phyloP scores from a whole-genome alignment of 2,329 filamentous ascomycete species.

The Cladosporium sp. region DNA sequence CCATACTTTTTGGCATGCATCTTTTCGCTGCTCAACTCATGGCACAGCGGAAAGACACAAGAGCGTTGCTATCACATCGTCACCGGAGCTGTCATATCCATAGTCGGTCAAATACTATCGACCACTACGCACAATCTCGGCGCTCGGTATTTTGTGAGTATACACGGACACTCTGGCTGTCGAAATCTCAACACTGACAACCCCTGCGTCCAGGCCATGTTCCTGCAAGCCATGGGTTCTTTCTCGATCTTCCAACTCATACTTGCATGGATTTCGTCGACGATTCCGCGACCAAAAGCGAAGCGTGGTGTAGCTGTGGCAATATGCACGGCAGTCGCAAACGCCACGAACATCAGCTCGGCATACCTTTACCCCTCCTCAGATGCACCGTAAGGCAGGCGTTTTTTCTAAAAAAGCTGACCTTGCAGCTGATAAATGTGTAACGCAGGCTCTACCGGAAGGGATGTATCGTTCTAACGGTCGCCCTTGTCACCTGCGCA shows the following conservation, averaged over 20 bases:
- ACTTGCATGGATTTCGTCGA: conserved; percentile 51
- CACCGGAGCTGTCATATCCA: background rate
- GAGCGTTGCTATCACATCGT: conserved; percentile 39
- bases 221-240: conserved; percentile 4
- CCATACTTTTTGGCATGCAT: conserved; percentile 35
- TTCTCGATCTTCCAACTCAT: conserved; percentile 38
- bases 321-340: conserved; percentile 53
- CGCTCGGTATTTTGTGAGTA: conserved; percentile 2
- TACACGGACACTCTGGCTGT: background rate
- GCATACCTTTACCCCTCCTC: conserved; percentile 42
- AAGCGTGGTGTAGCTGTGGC: conserved; percentile 54
- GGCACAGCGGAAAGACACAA: conserved; percentile 36
- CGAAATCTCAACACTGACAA: background rate
- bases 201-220: background rate
- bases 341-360: conserved; percentile 51
- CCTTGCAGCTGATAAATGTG: background rate
- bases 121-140: conserved; percentile 1
- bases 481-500: conserved; percentile 7
- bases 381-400: conserved; percentile 7
- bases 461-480: conserved; percentile 4
- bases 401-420: too few relatives aligned
- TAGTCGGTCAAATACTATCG: background rate
- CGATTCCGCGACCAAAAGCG: conserved; percentile 50
- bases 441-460: background rate
- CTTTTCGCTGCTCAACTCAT: conserved; percentile 32